Evolutionary conservation across 2,329 filamentous ascomycete genomes (phyloP).

Genomic region (Hypoxylon sp.): DNA sequence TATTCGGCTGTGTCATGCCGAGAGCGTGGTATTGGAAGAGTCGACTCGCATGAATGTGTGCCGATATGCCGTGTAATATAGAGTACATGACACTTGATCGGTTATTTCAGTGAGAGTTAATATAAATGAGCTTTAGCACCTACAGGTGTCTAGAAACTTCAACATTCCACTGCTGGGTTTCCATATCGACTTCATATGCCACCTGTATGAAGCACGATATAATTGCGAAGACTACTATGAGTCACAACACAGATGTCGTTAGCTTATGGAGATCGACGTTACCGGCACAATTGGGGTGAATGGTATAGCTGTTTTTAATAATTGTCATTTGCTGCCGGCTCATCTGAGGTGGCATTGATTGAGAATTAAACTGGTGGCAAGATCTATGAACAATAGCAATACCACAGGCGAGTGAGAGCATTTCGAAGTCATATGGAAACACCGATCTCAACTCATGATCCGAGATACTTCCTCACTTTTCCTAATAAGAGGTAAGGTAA

Average conservation of each 20-base stretch:
- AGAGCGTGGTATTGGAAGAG: background rate
- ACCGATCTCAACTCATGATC: background rate
- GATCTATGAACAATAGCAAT: background rate
- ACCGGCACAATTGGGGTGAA: no score
- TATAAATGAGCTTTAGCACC: background rate
- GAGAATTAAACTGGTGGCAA: no score
- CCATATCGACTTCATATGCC: background rate
- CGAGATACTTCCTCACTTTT: background rate
- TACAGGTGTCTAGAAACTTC: background rate
- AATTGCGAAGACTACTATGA: background rate
- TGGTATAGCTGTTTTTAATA: background rate
- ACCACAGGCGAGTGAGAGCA: background rate
- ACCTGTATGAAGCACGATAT: background rate
- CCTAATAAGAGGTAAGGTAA: background rate
- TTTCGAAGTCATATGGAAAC: background rate
- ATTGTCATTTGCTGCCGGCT: no score
- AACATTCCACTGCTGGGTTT: background rate
- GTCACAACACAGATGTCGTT: background rate
- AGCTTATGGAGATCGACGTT: background rate
- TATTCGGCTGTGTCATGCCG: slow-evolving; percentile 12
- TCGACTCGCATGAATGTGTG: background rate
- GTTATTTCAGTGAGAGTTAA: background rate
- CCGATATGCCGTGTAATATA: background rate
- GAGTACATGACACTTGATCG: background rate
- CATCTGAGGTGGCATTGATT: background rate